These are phyloP conservation scores for Lonicera japonica DNA, from an alignment of 129 eudicot species.

Conservation along the genomic window DNA sequence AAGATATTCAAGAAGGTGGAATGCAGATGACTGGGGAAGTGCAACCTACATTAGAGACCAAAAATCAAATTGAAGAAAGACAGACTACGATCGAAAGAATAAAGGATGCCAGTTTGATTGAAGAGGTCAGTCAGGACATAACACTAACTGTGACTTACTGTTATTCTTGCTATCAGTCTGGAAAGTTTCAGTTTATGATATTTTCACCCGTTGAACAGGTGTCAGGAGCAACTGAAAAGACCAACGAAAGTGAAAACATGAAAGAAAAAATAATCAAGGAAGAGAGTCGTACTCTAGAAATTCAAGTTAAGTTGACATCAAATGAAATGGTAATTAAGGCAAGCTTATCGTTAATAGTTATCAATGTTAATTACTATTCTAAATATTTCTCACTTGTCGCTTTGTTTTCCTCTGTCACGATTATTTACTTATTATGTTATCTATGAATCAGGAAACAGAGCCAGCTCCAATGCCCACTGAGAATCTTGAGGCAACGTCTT, in stretches of 20 bases:
- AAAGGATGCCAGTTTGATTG: no score
- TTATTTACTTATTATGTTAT: slow-evolving; percentile 9
- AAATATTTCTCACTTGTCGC: neutral
- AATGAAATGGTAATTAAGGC: neutral
- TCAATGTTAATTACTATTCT: neutral
- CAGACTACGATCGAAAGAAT: no score
- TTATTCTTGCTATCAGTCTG: no score
- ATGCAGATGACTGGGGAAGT: no score
- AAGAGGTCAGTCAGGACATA: no score
- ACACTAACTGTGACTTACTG: no score
- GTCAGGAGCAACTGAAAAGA: neutral
- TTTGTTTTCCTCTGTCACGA: neutral
- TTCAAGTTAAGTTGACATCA: slow-evolving; percentile 1
- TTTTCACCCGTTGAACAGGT: slow-evolving; percentile 6
- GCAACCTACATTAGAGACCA: no score
- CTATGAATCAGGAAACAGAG: slow-evolving; percentile 18
- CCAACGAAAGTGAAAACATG: slow-evolving; percentile 3
- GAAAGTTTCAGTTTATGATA: neutral
- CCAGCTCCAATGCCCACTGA: slow-evolving; percentile 7
- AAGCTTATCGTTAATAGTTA: neutral
- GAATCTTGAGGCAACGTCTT: slow-evolving; percentile 11
- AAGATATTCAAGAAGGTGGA: no score
- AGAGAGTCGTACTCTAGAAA: slow-evolving; percentile 1
- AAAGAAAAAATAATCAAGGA: slow-evolving; percentile 8
- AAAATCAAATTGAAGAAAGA: no score